A percentile compares a stretch with the other conserved stretches of the same genome.
Evolutionary conservation across 75 land plant genomes (phyloP).

Genomic region (Picea glauca): DNA sequence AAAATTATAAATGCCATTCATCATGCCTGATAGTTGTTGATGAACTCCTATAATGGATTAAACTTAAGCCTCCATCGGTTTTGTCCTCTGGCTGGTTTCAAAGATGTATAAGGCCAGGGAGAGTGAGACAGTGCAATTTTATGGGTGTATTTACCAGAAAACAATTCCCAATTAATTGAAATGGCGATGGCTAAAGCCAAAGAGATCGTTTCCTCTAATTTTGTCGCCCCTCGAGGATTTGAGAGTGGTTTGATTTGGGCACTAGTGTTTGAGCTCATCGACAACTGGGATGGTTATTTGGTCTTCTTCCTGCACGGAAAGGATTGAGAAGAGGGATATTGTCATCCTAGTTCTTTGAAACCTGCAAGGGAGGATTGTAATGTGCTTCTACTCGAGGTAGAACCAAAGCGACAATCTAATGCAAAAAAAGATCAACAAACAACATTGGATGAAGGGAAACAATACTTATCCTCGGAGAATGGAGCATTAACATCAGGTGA

Average conservation of each 20-base stretch:
- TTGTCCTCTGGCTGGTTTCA: too few relatives aligned
- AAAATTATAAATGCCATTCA: too few relatives aligned
- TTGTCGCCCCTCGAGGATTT: constrained; percentile 41
- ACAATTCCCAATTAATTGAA: not conserved
- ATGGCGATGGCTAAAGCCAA: constrained; percentile 36
- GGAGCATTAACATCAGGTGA: not conserved
- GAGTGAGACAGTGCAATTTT: too few relatives aligned
- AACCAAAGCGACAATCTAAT: constrained; percentile 14
- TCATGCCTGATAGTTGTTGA: too few relatives aligned
- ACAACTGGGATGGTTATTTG: constrained; percentile 47
- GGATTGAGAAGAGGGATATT: constrained; percentile 43
- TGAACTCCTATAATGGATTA: too few relatives aligned
- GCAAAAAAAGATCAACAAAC: not conserved
- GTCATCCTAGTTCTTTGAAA: constrained; percentile 64
- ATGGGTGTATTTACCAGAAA: not conserved
- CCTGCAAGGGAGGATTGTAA: constrained; percentile 9
- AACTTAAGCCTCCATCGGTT: too few relatives aligned
- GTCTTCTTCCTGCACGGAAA: constrained; percentile 76
- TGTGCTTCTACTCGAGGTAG: constrained; percentile 68
- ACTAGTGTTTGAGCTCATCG: constrained; percentile 81
- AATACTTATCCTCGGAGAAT: not conserved
- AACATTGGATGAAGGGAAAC: not conserved
- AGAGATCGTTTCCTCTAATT: constrained; percentile 34
- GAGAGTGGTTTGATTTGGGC: constrained; percentile 27
- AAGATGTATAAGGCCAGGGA: too few relatives aligned